Evolutionary conservation across 306 rosid genomes (phyloP).

Genomic region (Alnus glutinosa): DNA sequence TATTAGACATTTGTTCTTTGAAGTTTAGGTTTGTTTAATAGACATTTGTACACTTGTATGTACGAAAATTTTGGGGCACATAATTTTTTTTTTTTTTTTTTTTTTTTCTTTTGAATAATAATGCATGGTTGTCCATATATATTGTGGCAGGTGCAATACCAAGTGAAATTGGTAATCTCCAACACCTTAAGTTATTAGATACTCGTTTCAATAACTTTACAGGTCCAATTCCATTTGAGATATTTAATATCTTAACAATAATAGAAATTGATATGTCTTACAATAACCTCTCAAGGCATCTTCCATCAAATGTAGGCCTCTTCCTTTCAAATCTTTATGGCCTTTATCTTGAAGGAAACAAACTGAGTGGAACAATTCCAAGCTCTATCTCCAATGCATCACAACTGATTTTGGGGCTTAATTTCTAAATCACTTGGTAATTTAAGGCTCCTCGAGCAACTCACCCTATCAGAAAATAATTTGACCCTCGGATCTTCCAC

Average conservation of each 20-base stretch:
- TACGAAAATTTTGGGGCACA: too few species aligned
- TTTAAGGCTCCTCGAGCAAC: too few species aligned
- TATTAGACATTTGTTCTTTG: too few species aligned
- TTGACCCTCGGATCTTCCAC: neutral
- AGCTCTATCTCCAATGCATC: neutral
- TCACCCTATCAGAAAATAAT: neutral
- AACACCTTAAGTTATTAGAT: neutral
- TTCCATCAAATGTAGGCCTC: conserved; percentile 19
- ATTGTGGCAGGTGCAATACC: too few species aligned
- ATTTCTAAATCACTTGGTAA: neutral
- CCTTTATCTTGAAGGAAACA: too few species aligned
- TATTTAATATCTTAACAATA: conserved; percentile 27
- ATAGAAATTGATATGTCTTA: neutral
- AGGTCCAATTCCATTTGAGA: conserved; percentile 26
- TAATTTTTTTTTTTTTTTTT: too few species aligned
- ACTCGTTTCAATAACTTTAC: neutral
- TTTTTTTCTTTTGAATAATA: too few species aligned
- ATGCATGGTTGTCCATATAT: too few species aligned
- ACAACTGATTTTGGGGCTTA: neutral
- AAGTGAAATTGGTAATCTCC: conserved; percentile 20
- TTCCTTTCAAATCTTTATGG: conserved; percentile 15
- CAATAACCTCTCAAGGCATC: conserved; percentile 21
- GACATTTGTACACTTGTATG: too few species aligned
- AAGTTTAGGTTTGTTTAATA: too few species aligned
- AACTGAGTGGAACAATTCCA: neutral